A percentile compares a stretch with the other conserved stretches of the same genome.
Evolutionary conservation across 2,329 filamentous ascomycete species (phyloP).

Genomic region (Curvularia sp.): DNA sequence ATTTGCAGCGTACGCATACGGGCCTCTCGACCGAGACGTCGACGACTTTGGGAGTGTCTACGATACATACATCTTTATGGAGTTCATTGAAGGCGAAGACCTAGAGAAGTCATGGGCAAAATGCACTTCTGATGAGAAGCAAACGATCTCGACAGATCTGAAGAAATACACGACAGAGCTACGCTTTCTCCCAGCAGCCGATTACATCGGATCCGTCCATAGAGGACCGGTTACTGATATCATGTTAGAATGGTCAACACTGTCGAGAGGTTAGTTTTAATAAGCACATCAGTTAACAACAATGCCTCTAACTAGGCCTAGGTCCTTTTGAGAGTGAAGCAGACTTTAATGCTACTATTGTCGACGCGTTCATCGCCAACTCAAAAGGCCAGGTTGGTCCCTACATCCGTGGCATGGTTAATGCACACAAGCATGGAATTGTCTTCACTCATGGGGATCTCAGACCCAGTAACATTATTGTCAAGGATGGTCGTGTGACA

Average conservation of each 20-base stretch:
- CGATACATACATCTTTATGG: conserved; percentile 28
- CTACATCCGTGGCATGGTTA: conserved; percentile 24
- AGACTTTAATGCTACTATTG: conserved; percentile 28
- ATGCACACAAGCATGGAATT: conserved; percentile 28
- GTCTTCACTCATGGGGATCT: conserved; percentile 40
- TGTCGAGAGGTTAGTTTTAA: conserved; percentile 20
- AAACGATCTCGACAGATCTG: conserved; percentile 24
- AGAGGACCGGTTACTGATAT: conserved; percentile 29
- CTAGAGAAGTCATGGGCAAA: conserved; percentile 23
- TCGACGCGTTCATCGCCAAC: conserved; percentile 20
- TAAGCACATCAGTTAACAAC: background rate
- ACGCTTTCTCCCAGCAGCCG: conserved; percentile 22
- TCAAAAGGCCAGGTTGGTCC: conserved; percentile 25
- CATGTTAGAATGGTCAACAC: conserved; percentile 34
- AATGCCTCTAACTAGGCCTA: conserved; percentile 19
- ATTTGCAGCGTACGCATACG: conserved; percentile 28
- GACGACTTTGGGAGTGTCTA: conserved; percentile 22
- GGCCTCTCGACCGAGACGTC: conserved; percentile 23
- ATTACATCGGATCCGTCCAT: conserved; percentile 30
- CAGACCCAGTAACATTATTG: conserved; percentile 28
- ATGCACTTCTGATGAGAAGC: conserved; percentile 25
- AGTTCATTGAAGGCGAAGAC: conserved; percentile 28
- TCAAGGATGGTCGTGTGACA: conserved; percentile 24
- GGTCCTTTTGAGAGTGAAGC: conserved; percentile 26
- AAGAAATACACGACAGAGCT: conserved; percentile 27